Percentiles rank a stretch among this genome's conserved stretches.
Evolutionary conservation across 2,329 filamentous ascomycete genomes (phyloP).

Genomic region (Verticillium tricorpus): DNA sequence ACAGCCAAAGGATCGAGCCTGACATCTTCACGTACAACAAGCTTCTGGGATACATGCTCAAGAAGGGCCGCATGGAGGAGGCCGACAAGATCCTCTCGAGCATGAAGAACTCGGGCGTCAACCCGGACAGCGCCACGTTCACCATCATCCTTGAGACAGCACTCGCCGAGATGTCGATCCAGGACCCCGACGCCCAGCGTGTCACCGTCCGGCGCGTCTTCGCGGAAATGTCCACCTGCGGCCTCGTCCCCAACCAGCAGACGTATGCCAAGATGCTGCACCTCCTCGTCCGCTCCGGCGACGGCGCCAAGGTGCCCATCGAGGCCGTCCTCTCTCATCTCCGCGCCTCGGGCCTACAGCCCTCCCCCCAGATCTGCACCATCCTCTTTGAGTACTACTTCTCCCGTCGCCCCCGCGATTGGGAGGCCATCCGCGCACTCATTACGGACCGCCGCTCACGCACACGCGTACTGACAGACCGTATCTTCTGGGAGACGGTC

Average conservation of each 20-base stretch:
- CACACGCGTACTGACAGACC: constrained; percentile 13
- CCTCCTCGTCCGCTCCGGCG: constrained; percentile 43
- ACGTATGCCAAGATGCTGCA: constrained; percentile 70
- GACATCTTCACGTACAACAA: constrained; percentile 63
- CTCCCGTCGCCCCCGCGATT: constrained; percentile 51
- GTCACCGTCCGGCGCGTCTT: constrained; percentile 51
- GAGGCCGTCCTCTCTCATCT: constrained; percentile 61
- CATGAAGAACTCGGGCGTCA: constrained; percentile 54
- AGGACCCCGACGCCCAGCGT: constrained; percentile 44
- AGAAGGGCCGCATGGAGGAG: constrained; percentile 39
- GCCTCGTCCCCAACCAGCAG: constrained; percentile 54
- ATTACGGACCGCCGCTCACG: constrained; percentile 43
- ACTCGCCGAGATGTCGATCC: constrained; percentile 34
- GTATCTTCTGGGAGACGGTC: constrained; percentile 18
- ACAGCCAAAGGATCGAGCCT: constrained; percentile 47
- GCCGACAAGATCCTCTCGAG: constrained; percentile 48
- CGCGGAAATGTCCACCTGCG: constrained; percentile 49
- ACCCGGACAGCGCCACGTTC: constrained; percentile 65
- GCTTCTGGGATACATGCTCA: constrained; percentile 58
- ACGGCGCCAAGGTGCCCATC: constrained; percentile 43
- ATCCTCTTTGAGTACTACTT: constrained; percentile 69
- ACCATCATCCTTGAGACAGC: constrained; percentile 65
- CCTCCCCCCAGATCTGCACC: constrained; percentile 67
- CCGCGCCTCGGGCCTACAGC: constrained; percentile 42
- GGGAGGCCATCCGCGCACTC: constrained; percentile 55